Evolutionary conservation across 257 asterid genomes (phyloP), one percentile per base, ranked within the genome.

Genomic region (Euphrasia confusa): DNA sequence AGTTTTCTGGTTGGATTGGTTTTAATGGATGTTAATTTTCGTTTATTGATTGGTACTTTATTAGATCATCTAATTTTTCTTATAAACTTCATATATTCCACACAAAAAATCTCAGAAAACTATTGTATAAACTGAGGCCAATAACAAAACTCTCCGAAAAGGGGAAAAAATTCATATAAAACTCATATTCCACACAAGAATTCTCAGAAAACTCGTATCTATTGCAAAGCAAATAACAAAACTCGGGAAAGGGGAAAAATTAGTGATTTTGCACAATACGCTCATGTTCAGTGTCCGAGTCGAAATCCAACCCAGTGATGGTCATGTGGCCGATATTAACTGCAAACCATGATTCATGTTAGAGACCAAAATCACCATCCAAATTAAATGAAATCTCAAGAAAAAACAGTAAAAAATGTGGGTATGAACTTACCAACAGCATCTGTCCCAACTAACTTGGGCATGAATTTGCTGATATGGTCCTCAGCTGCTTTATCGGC

Each of bases 401-500:
- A 61, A 48, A 28, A 52, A 42, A 24, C 2, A 0, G 12, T 14
- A 1, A 17, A 54, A 40, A 72, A 27, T 45, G 39, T 15, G 12
- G 42, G 45, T 45, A 47, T 11, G 12, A 32, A 7, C 66, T 81
- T 80, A 93, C 99, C 95, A 11, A 93, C 90, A 48, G 97, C 97
- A 73, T 87, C 94, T 84, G 81, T 74, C 75, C 97, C 97, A 4
- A 80, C 81, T 78, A 93, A 73, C 77, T 89, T 93, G 28, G 99
- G 99, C 95, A 93, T 93, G 94, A 85, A 93, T 74, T 77, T 78
- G 49, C 58, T 78, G 75, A 93, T 83, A 75, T 93, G 99, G 32
- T 87, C 96, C 79, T 87, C 95, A 7, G 97, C 99, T 64, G 84
- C 91, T 74, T 83, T 69, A 17, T 86, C 99, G 56, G 97, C 86